Conservation (phyloP, 73 alveolate species). For the Paramecium primaurelia region DNA sequence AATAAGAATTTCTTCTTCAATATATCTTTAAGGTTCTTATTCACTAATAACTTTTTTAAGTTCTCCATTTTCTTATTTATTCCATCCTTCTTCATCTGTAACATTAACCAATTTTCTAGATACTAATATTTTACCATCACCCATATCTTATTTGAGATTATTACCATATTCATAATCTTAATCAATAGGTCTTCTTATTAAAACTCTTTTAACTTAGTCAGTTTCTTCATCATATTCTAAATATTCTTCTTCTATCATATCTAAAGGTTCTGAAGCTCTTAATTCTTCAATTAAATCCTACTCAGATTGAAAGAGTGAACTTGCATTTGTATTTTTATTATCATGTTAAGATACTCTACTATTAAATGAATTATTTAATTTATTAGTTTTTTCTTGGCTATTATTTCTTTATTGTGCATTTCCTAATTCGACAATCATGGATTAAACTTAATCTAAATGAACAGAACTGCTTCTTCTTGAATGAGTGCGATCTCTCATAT, state of each 20-base stretch:
- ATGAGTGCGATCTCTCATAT: conserved; percentile 11
- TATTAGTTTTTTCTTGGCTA: not conserved
- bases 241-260: conserved; percentile 24
- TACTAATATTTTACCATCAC: not conserved
- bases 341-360: not conserved
- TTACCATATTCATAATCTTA: conserved; percentile 17
- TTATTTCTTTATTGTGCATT: not conserved
- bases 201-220: not conserved
- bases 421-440: not conserved
- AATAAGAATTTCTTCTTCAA: not conserved
- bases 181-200: not conserved
- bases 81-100: not conserved
- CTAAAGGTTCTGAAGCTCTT: not conserved
- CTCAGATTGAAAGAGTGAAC: not conserved
- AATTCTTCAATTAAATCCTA: not conserved
- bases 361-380: not conserved
- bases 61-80: not conserved
- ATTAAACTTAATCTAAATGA: not conserved
- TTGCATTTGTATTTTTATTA: not conserved
- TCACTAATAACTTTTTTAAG: not conserved
- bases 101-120: not conserved
- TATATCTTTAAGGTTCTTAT: not conserved
- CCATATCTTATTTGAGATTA: not conserved
- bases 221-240: conserved; percentile 22
- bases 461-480: conserved; percentile 21